A percentile compares a stretch with the other conserved stretches of the same genome.
These are phyloP conservation scores for Phytophthora pinifolia DNA, from an alignment of 352 stramenopile genomes.

Conservation along the genomic window DNA sequence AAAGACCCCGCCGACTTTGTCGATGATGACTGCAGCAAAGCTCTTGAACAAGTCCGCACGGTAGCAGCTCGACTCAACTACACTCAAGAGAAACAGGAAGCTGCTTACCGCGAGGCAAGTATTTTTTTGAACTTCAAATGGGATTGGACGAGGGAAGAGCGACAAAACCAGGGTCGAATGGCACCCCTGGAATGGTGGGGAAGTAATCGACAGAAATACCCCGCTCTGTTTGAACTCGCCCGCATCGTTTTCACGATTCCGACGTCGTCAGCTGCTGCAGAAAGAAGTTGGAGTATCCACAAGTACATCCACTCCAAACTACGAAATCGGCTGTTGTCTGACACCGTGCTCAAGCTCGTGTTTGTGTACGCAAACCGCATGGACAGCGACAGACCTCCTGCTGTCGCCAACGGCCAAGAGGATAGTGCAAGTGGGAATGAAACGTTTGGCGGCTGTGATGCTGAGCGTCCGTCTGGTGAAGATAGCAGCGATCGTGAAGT, in stretches of 20 bases:
- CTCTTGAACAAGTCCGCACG: background rate
- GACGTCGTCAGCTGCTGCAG: slow-evolving; percentile 5
- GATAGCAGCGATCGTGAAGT: too few relatives aligned
- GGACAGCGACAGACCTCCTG: background rate
- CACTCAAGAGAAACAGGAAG: background rate
- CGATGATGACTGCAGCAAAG: background rate
- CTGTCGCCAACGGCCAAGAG: too few relatives aligned
- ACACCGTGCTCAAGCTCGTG: slow-evolving; percentile 5
- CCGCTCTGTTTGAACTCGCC: slow-evolving; percentile 3
- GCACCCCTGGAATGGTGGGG: slow-evolving; percentile 10
- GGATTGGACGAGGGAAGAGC: background rate
- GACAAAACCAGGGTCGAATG: background rate
- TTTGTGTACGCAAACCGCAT: slow-evolving; percentile 10
- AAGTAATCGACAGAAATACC: background rate
- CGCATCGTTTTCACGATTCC: slow-evolving; percentile 10
- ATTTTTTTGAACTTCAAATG: slow-evolving; percentile 4
- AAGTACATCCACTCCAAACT: slow-evolving; percentile 10
- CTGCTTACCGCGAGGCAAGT: background rate
- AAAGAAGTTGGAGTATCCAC: slow-evolving; percentile 14
- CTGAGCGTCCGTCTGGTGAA: too few relatives aligned
- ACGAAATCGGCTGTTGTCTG: background rate
- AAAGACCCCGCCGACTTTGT: too few relatives aligned
- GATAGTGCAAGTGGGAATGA: too few relatives aligned
- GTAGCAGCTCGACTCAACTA: background rate
- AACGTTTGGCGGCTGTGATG: too few relatives aligned